Percentiles rank a stretch among this genome's conserved stretches.
phyloP scores from a whole-genome alignment of 1,139 yeast genomes.

The Meyerozyma carpophila region DNA sequence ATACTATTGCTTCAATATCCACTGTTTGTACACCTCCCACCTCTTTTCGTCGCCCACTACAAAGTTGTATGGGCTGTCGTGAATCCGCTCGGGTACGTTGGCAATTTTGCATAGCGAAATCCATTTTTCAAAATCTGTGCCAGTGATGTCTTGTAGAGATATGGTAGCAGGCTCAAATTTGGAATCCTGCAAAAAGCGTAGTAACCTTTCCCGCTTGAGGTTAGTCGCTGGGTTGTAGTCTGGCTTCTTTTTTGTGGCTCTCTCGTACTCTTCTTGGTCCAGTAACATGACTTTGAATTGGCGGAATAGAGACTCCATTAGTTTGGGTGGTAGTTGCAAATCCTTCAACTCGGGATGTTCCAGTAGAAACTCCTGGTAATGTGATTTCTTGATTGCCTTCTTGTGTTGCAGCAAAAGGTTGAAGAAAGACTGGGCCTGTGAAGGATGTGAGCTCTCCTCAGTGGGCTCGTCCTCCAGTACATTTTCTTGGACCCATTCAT shows the following conservation, averaged over 20 bases:
- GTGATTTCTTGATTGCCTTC: slow-evolving; percentile 21
- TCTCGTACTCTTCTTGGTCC: slow-evolving; percentile 24
- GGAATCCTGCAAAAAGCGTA: slow-evolving; percentile 12
- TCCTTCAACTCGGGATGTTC: slow-evolving; percentile 14
- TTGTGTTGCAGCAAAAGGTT: slow-evolving; percentile 27
- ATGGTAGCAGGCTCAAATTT: slow-evolving; percentile 2
- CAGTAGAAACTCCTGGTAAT: slow-evolving; percentile 24
- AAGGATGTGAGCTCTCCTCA: slow-evolving; percentile 12
- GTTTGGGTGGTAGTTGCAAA: slow-evolving; percentile 10
- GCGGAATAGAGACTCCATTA: slow-evolving; percentile 19
- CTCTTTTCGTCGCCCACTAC: slow-evolving; percentile 41
- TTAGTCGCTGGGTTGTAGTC: slow-evolving; percentile 16
- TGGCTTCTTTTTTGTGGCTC: slow-evolving; percentile 15
- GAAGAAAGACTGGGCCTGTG: slow-evolving; percentile 18
- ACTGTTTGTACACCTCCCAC: slow-evolving; percentile 20
- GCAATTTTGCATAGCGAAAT: slow-evolving; percentile 16
- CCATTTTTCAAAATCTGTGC: slow-evolving; percentile 25
- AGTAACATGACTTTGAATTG: slow-evolving; percentile 19
- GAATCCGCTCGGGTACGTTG: slow-evolving; percentile 18
- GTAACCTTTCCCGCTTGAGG: slow-evolving; percentile 23
- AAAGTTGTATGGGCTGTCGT: slow-evolving; percentile 29
- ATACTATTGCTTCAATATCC: background rate
- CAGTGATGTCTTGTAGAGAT: background rate
- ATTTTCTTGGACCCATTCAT: slow-evolving; percentile 24
- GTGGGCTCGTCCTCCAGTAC: background rate